Evolutionary conservation across 2,329 filamentous ascomycete genomes (phyloP), one percentile per base, ranked within the genome.

Genomic region (Fusarium floridanum): DNA sequence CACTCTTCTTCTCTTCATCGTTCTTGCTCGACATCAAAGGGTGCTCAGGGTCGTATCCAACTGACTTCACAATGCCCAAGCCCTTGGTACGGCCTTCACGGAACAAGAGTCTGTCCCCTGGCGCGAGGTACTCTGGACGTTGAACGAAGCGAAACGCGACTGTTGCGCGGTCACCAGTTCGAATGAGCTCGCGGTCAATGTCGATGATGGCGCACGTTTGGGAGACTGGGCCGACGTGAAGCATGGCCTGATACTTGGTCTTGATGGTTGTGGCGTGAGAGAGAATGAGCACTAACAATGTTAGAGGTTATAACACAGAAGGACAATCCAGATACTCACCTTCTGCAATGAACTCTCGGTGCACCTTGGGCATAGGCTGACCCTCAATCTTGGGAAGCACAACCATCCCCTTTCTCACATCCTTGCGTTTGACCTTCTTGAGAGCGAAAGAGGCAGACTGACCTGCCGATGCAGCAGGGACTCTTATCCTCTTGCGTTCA

Each of bases 161-260:
- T 0, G 92, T 92, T 3, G 97, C 97, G n/a, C 96, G 89, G 82
- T 98, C 97, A 11, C 97, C 97, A 0, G 96, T 98, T 9, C 97
- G 91, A 75, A 99, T 98, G 79, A 95, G 97, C 29, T 94, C 93
- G n/a, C 96, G 92, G 81, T 99, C 97, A 75, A 99, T 97, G 80
- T 98, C 97, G 79, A 99, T 97, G 80, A 99, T 98, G 12, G 95
- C 92, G 80, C 97, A 99, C 0, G 97, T 99, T 84, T 99, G 97
- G 45, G 93, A 95, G 50, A 99, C 94, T 0, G 97, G 94, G 0
- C 97, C 97, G 6, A 99, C 95, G 78, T 99, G 97, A 24, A 99
- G 88, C 95, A 98, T 99, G 1, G 97, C 97, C 85, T 99, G 97
- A 76, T 99, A 99, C 79, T 95, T 96, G 1, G 92, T 95, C 83